Conservation (phyloP, 441 rosid species). For the Populus hybrid region DNA sequence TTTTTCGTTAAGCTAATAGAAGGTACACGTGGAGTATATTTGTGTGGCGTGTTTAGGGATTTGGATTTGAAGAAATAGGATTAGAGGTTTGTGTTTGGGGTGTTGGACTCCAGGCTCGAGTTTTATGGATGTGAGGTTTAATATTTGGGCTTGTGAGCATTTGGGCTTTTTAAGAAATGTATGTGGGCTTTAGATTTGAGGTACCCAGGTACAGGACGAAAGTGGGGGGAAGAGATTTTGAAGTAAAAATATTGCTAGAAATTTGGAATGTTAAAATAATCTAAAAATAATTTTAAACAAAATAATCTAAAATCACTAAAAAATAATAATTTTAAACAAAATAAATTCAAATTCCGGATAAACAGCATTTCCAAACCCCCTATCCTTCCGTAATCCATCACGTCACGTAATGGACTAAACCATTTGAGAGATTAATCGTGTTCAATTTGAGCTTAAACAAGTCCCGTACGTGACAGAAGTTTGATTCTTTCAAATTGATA, state of each 20-base stretch:
- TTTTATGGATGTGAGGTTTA: background rate
- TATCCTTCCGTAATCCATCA: background rate
- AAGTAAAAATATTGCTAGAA: no score
- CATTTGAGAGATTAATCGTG: background rate
- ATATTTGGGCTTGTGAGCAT: background rate
- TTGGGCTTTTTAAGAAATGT: background rate
- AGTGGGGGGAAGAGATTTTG: background rate
- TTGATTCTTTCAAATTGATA: background rate
- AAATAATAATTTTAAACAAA: no score
- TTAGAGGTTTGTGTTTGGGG: background rate
- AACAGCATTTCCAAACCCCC: background rate
- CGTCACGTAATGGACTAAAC: background rate
- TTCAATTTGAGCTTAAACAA: background rate
- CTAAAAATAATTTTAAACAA: no score
- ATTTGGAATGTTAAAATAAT: no score
- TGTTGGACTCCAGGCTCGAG: background rate
- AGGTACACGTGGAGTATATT: background rate
- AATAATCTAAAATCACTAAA: no score
- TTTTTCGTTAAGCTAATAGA: background rate
- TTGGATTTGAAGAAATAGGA: background rate
- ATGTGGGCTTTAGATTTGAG: background rate
- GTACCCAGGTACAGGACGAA: background rate
- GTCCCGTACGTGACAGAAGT: no score
- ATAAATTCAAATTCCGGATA: no score
- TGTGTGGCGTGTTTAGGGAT: background rate